Base-by-base conservation (phyloP, 176 grass and related monocot genomes). In the Juncus effusus region DNA sequence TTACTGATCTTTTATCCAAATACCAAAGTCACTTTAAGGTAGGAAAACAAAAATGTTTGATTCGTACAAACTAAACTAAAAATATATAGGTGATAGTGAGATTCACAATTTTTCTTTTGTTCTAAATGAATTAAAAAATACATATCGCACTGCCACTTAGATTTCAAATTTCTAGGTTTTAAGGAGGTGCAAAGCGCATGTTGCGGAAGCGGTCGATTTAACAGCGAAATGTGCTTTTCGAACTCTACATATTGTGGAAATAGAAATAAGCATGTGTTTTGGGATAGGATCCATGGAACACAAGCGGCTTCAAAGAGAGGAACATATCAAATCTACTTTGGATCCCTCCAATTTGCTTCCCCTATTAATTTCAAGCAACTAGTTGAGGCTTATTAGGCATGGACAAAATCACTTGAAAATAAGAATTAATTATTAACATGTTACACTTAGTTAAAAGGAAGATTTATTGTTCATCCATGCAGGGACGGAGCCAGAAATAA, bases 361-460 rank as follows among this genome's bases (percentile, higher is more conserved):
- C 81, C 81, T 2, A 64, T 80, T 36, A 79, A 2, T 36, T 84
- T 84, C 63, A 64, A 75, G 45, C 57, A 64, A 63, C 16, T 84
- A 0, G 53, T 70, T 50, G 4, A 69, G 41, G 15, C 0, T 4
- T 2, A 50, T 61, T n/a, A 41, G 7, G 13, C 3, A 71, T 16
- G 51, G 16, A 16, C 56, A 16, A 4, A 61, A 36, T 36, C 52
- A 13, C 19, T 28, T 28, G 19, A 28, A 28, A 28, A 28, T 28
- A 28, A 28, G 19, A 28, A 1, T 28, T 28, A 28, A 28, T 28
- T 28, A 28, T 28, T 28, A 28, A 28, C 19, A 28, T 28, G 19
- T 28, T 28, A 28, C 19, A 28, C 1, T 28, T 28, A 28, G 19
- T 28, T 28, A 28, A 28, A 28, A 28, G 19, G 19, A 28, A 28